A percentile compares a stretch with the other conserved stretches of the same genome.
Evolutionary conservation across 148 eudicot species (phyloP).

Genomic region (Rhododendron mucronatum): DNA sequence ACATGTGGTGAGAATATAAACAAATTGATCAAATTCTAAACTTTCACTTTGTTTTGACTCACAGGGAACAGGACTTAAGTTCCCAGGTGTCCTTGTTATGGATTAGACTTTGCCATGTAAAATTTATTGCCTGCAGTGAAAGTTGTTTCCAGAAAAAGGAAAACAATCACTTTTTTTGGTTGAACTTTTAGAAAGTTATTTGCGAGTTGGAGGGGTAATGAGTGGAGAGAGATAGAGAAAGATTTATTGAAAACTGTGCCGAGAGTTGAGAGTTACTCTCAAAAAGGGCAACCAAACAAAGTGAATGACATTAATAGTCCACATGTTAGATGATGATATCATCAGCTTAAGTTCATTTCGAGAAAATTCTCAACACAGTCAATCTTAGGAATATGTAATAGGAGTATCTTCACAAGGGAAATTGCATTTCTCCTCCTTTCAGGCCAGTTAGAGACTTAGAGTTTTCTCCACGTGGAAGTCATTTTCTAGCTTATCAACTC

Average conservation of each 20-base stretch:
- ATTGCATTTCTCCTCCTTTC: background rate
- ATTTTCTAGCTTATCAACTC: background rate
- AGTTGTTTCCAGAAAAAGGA: slow-evolving; percentile 2
- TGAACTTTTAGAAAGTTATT: too few species aligned
- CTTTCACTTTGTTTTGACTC: background rate
- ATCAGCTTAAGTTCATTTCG: background rate
- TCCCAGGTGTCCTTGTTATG: background rate
- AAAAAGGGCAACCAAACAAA: too few species aligned
- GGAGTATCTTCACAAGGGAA: background rate
- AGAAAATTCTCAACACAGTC: background rate
- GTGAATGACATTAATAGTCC: background rate
- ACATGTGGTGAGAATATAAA: background rate
- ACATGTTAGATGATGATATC: background rate
- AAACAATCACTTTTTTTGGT: too few species aligned
- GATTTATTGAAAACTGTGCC: too few species aligned
- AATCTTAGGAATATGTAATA: background rate
- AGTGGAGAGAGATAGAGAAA: too few species aligned
- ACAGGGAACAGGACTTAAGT: background rate
- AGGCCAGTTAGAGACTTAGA: background rate
- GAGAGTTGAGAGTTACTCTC: too few species aligned
- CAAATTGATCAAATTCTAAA: background rate
- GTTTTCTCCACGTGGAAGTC: background rate
- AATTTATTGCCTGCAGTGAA: background rate
- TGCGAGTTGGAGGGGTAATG: too few species aligned
- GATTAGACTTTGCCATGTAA: background rate